phyloP scores from a whole-genome alignment of 805 yeast species.

The Pichia paraexigua region DNA sequence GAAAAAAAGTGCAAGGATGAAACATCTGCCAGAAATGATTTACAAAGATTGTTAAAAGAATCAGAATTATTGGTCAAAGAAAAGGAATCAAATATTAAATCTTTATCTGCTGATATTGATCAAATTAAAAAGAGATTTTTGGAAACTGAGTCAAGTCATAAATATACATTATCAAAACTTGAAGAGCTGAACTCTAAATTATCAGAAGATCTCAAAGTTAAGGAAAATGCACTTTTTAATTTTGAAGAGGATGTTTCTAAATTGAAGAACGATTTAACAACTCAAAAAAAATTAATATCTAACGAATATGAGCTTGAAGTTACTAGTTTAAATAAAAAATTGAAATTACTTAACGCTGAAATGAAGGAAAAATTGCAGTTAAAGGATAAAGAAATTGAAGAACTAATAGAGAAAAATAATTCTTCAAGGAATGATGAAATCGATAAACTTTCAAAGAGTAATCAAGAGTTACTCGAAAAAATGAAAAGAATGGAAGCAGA shows the following conservation, averaged over 20 bases:
- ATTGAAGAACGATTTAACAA: neutral
- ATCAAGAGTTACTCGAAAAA: neutral
- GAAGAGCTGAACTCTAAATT: neutral
- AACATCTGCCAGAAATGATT: neutral
- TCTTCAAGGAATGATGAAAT: neutral
- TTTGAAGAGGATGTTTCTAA: neutral
- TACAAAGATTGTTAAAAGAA: neutral
- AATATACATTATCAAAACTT: neutral
- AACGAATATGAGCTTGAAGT: neutral
- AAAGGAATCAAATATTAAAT: neutral
- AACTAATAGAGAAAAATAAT: neutral
- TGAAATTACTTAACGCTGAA: neutral
- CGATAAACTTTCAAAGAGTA: neutral
- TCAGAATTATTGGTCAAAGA: neutral
- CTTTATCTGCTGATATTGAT: neutral
- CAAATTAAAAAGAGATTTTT: neutral
- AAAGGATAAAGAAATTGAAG: neutral
- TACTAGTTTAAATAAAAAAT: neutral
- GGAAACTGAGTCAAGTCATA: neutral
- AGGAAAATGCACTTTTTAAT: neutral
- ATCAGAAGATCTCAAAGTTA: neutral
- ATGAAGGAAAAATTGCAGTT: neutral
- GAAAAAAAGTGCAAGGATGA: neutral
- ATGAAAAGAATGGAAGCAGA: constrained; percentile 2
- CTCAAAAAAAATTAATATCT: neutral